phyloP scores from a whole-genome alignment of 306 rosid species.

The Begonia peltatifolia region DNA sequence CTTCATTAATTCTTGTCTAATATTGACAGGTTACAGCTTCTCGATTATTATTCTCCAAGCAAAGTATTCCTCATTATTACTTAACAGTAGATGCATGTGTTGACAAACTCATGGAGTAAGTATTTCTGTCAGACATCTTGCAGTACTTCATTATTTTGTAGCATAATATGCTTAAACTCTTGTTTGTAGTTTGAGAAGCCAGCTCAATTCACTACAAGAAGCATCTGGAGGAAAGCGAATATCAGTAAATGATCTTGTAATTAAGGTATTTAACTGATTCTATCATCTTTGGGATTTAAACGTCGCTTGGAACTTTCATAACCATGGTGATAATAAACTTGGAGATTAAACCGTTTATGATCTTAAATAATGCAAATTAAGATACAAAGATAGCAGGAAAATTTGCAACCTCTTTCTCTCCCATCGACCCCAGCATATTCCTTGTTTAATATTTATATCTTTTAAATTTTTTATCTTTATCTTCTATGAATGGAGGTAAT shows the following conservation, averaged over 20 bases:
- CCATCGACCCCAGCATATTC: no score
- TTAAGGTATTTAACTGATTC: constrained; percentile 47
- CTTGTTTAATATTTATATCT: no score
- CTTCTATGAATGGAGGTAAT: no score
- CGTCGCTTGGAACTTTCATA: no score
- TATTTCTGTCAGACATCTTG: constrained; percentile 8
- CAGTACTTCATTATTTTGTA: constrained; percentile 6
- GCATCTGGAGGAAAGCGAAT: constrained; percentile 83
- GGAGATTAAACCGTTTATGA: no score
- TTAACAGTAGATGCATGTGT: constrained; percentile 82
- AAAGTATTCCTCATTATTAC: constrained; percentile 97
- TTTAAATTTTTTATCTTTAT: no score
- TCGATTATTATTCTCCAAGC: constrained; percentile 77
- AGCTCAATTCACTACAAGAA: constrained; percentile 85
- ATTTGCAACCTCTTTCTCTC: no score
- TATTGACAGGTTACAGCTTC: constrained; percentile 87
- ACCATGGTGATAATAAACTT: no score
- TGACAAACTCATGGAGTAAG: constrained; percentile 88
- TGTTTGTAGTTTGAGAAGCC: constrained; percentile 48
- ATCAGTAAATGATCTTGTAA: constrained; percentile 85
- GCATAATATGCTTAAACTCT: constrained; percentile 3
- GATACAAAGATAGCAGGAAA: no score
- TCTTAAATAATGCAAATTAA: no score
- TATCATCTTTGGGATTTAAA: no score
- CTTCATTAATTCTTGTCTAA: background rate